Evolutionary conservation across 2,329 filamentous ascomycete species (phyloP).

Genomic region (Penicillium verrucosum): DNA sequence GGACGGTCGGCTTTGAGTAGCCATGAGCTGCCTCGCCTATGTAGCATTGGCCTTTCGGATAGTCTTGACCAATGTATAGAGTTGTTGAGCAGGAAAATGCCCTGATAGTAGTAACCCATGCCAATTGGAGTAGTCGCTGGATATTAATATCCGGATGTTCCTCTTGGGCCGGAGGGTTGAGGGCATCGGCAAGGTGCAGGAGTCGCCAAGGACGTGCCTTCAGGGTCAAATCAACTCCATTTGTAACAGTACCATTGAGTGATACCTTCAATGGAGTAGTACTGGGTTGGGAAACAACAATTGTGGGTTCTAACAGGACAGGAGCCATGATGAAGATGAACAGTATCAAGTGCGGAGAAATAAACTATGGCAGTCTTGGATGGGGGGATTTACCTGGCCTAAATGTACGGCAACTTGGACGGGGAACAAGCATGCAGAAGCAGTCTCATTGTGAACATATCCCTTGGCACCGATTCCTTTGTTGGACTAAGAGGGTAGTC

Average conservation of each 20-base stretch:
- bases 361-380: not conserved
- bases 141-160: constrained; percentile 12
- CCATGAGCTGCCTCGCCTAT: constrained; percentile 2
- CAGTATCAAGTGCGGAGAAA: not conserved
- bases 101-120: constrained; percentile 7
- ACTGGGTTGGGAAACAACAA: not conserved
- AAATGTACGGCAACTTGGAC: not conserved
- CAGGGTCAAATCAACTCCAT: not conserved
- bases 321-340: constrained; percentile 8
- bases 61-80: constrained; percentile 11
- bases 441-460: not conserved
- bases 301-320: constrained; percentile 4
- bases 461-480: constrained; percentile 5
- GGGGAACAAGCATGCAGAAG: not conserved
- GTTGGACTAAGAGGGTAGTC: constrained; percentile 9
- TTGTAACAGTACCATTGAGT: not conserved
- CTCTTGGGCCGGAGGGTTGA: not conserved
- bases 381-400: not conserved
- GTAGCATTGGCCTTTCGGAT: constrained; percentile 7
- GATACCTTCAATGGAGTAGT: not conserved
- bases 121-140: constrained; percentile 14
- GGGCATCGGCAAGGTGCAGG: constrained; percentile 6
- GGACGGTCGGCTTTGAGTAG: not conserved
- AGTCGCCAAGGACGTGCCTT: constrained; percentile 3
- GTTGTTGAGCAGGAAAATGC: constrained; percentile 10